Evolutionary conservation across 768 basidiomycete species (phyloP).

Genomic region (Lactifluus hygrophoroides): DNA sequence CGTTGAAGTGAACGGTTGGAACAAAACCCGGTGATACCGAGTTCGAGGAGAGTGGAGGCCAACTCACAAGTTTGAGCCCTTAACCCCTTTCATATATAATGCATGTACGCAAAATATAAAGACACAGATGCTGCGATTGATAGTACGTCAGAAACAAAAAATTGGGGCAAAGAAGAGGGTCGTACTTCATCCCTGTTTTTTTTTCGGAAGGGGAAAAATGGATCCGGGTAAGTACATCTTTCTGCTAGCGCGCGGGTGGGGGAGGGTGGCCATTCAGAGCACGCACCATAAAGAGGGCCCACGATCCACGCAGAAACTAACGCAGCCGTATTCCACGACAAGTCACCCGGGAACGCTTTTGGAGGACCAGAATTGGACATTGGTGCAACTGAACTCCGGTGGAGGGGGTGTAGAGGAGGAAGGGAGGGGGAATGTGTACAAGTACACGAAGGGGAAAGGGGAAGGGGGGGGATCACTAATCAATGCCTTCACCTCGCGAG

Average conservation of each 20-base stretch:
- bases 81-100: not conserved
- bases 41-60: too few species aligned
- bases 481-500: too few species aligned
- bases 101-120: slow-evolving; percentile 1
- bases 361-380: not conserved
- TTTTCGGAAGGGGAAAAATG: not conserved
- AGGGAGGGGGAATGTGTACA: too few species aligned
- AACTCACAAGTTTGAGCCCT: slow-evolving; percentile 1
- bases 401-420: too few species aligned
- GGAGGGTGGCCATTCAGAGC: not conserved
- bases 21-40: not conserved
- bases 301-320: slow-evolving; percentile 1
- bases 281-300: slow-evolving; percentile 11
- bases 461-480: too few species aligned
- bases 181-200: slow-evolving; percentile 12
- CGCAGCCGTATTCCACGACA: not conserved
- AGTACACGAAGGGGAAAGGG: too few species aligned
- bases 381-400: too few species aligned
- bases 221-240: not conserved
- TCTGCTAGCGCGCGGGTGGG: too few species aligned
- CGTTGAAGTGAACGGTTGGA: not conserved
- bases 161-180: not conserved
- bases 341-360: slow-evolving; percentile 1
- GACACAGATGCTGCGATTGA: not conserved
- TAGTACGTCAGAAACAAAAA: not conserved